Percentiles rank a stretch among this genome's conserved stretches.
Evolutionary conservation across 805 yeast genomes (phyloP).

Genomic region (Saturnispora mendoncae): DNA sequence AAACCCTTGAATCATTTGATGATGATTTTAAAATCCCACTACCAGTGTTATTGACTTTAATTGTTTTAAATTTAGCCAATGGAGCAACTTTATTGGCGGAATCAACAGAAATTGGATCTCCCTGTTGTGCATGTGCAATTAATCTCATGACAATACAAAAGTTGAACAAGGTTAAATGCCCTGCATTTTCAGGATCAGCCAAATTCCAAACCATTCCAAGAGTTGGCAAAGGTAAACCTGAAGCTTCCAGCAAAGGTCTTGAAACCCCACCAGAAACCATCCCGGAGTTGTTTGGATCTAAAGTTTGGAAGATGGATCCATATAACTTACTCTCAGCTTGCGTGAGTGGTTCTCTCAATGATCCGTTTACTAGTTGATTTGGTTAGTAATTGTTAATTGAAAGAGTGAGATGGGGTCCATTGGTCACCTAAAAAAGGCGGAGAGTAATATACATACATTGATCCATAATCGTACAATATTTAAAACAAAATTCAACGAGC

Average conservation of each 20-base stretch:
- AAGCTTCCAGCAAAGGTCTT: conserved; percentile 71
- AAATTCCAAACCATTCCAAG: conserved; percentile 91
- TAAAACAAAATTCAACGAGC: neutral
- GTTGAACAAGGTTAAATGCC: conserved; percentile 71
- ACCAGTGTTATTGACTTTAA: conserved; percentile 29
- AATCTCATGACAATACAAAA: conserved; percentile 82
- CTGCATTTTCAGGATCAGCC: conserved; percentile 84
- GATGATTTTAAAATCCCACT: conserved; percentile 20
- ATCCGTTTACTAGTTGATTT: conserved; percentile 10
- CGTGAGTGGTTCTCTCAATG: conserved; percentile 35
- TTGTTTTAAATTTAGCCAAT: conserved; percentile 48
- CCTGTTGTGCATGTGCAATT: conserved; percentile 79
- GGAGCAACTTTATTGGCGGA: conserved; percentile 51
- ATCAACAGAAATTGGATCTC: conserved; percentile 45
- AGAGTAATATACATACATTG: conserved; percentile 5
- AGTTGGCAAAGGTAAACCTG: conserved; percentile 68
- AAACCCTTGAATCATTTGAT: conserved; percentile 26
- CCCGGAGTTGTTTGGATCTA: conserved; percentile 75
- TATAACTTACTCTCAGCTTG: conserved; percentile 70
- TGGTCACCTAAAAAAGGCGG: neutral
- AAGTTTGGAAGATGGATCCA: conserved; percentile 64
- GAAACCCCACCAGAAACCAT: conserved; percentile 84
- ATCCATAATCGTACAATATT: conserved; percentile 2
- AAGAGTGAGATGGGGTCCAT: neutral
- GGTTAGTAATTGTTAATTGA: conserved; percentile 2